phyloP scores from a whole-genome alignment of 2,329 filamentous ascomycete species.

The Neofusicoccum laricinum region DNA sequence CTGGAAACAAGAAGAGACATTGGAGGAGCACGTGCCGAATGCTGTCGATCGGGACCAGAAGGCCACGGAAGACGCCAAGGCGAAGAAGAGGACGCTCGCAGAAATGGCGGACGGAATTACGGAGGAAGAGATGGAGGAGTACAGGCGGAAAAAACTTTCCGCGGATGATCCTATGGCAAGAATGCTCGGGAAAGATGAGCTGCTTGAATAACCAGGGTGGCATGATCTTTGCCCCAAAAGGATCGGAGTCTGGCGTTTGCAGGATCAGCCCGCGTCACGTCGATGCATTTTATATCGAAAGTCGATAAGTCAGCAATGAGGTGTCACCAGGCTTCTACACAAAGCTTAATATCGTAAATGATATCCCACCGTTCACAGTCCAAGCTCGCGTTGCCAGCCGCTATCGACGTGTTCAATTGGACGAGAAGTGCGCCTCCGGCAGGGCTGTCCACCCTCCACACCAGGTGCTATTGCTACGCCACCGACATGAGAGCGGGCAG shows the following conservation, averaged over 20 bases:
- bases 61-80: constrained; percentile 32
- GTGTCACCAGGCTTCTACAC: background rate
- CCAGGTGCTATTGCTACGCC: background rate
- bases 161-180: constrained; percentile 86
- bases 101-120: constrained; percentile 76
- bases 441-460: background rate
- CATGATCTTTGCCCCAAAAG: background rate
- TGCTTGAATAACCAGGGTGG: constrained; percentile 36
- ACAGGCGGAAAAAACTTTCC: constrained; percentile 70
- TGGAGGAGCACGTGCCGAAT: constrained; percentile 44
- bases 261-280: background rate
- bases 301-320: background rate
- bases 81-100: constrained; percentile 71
- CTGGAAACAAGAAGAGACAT: constrained; percentile 42
- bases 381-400: background rate
- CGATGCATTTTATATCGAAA: background rate
- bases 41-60: constrained; percentile 41
- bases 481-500: background rate
- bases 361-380: background rate
- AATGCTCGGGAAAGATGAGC: constrained; percentile 70
- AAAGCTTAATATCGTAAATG: background rate
- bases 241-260: background rate
- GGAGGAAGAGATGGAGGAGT: constrained; percentile 83
- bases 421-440: background rate
- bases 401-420: background rate